phyloP scores from a whole-genome alignment of 257 asterid genomes.

The Cinchona pubescens region DNA sequence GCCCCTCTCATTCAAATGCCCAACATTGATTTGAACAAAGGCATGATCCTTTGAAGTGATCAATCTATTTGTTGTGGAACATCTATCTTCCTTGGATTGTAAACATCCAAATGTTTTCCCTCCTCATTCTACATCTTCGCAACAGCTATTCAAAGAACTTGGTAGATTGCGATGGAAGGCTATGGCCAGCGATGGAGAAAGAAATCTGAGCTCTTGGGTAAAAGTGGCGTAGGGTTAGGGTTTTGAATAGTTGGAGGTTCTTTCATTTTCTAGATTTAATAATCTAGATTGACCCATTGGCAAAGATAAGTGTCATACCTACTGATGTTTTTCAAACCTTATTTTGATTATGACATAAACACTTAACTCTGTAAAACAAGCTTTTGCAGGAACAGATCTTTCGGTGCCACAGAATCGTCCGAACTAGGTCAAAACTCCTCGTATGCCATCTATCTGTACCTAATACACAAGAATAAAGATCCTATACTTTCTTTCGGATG shows the following conservation, averaged over 20 bases:
- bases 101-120: conserved; percentile 66
- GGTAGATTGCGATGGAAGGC: background rate
- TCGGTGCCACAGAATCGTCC: too few relatives aligned
- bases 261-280: too few relatives aligned
- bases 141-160: background rate
- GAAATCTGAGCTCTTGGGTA: background rate
- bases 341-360: too few relatives aligned
- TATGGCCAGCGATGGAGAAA: background rate
- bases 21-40: conserved; percentile 72
- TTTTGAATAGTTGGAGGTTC: background rate
- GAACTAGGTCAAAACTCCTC: too few relatives aligned
- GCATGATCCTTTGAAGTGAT: conserved; percentile 92
- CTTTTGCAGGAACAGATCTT: too few relatives aligned
- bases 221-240: background rate
- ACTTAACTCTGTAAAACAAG: too few relatives aligned
- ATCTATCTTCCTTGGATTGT: conserved; percentile 72
- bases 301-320: too few relatives aligned
- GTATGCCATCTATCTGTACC: too few relatives aligned
- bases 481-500: too few relatives aligned
- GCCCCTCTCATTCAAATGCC: conserved; percentile 76
- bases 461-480: too few relatives aligned
- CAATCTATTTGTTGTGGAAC: conserved; percentile 83
- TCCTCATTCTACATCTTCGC: conserved; percentile 73
- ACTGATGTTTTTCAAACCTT: too few relatives aligned
- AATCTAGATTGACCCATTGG: too few relatives aligned